Evolutionary conservation across 306 rosid genomes (phyloP), one percentile per base, ranked within the genome.

Genomic region (Cajanus cajan): DNA sequence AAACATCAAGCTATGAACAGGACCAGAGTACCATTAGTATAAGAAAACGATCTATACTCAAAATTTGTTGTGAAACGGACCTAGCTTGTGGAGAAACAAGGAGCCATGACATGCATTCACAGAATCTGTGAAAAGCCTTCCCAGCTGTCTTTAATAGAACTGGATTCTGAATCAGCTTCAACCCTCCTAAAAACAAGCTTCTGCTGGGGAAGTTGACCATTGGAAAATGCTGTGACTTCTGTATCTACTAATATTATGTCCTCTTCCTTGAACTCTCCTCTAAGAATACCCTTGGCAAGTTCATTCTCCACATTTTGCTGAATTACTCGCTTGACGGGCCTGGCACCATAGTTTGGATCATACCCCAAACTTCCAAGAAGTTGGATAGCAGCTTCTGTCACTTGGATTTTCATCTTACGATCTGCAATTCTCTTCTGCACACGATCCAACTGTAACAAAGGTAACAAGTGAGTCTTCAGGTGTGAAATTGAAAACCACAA

Each of bases 261-360:
- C 66, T 95, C 99, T 7, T 95, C 99, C 86, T 82, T 90, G 16
- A 95, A 93, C n/a, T 93, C 99, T 45, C 99, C 98, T 86, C 94
- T 93, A 40, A 95, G 80, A 48, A 95, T 95, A 40, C 97, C 96
- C 85, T 90, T 95, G 28, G 99, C 99, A 24, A 95, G 92, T 83
- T 93, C 97, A 41, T 95, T 95, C 79, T 95, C 99, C 3, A 95
- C 91, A 22, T 91, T 78, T 80, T 95, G 98, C 41, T 93, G 99
- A 71, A 95, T 95, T 82, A 95, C 99, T 76, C 98, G 86, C 90
- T 95, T 95, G 45, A 95, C 99, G 3, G 99, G 98, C 82, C 99
- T 91, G 25, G 99, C 99, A 14, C 98, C 99, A 5, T 93, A 95
- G 87, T 86, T 95, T 1, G 99, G 98, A 62, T 95, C 98, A 25